Evolutionary conservation across 1,284 basidiomycete species (phyloP).

Genomic region (Cryptococcus sp.): DNA sequence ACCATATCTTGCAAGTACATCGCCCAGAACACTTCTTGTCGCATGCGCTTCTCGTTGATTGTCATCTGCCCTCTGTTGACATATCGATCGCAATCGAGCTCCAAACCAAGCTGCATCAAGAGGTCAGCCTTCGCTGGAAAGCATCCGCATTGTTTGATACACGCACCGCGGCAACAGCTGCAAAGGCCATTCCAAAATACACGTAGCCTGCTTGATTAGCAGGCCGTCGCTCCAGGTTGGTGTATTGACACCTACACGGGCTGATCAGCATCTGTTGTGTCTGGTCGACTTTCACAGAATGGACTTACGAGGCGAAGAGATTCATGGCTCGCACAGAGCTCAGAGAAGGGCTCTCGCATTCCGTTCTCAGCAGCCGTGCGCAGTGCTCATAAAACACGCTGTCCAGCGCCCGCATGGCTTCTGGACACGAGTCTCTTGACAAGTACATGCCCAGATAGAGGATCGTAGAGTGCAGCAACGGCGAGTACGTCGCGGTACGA

Average conservation of each 20-base stretch:
- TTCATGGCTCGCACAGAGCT: constrained; percentile 20
- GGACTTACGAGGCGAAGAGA: constrained; percentile 18
- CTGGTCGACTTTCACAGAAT: background rate
- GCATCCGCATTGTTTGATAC: too few species aligned
- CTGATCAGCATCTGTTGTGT: background rate
- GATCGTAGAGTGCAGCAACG: constrained; percentile 11
- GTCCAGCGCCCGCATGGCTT: background rate
- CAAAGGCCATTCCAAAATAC: too few species aligned
- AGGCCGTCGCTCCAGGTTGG: background rate
- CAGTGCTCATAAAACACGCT: constrained; percentile 11
- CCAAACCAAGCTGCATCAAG: too few species aligned
- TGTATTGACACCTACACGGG: constrained; percentile 3
- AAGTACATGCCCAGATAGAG: constrained; percentile 10
- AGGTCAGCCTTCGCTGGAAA: too few species aligned
- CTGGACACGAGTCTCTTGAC: constrained; percentile 8
- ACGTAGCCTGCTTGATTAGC: too few species aligned
- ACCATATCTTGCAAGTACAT: constrained; percentile 26
- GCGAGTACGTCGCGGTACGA: constrained; percentile 17
- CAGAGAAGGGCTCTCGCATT: constrained; percentile 9
- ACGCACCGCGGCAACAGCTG: too few species aligned
- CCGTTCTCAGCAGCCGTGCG: constrained; percentile 5
- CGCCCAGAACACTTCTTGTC: constrained; percentile 23
- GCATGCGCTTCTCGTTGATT: constrained; percentile 10
- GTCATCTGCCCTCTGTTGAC: constrained; percentile 19
- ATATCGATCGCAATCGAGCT: constrained; percentile 10